These are phyloP conservation scores for Berkeleyomyces basicola DNA, from an alignment of 2,329 filamentous ascomycete species.

Conservation along the genomic window DNA sequence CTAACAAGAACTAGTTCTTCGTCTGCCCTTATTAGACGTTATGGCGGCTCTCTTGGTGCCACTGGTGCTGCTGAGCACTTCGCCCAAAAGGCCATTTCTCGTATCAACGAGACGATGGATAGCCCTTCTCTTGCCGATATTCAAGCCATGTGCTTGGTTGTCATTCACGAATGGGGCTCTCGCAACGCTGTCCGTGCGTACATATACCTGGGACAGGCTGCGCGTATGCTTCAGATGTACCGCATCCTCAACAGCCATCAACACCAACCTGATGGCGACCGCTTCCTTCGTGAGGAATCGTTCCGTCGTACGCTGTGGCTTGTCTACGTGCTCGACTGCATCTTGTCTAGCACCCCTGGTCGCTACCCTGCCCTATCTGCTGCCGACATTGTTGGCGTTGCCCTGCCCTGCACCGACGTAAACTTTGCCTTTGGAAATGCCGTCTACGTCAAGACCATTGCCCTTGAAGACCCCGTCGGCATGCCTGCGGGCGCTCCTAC, in stretches of 20 bases:
- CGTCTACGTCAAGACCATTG: slow-evolving; percentile 40
- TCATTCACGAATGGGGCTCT: slow-evolving; percentile 47
- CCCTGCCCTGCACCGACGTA: slow-evolving; percentile 43
- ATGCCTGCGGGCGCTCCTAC: slow-evolving; percentile 24
- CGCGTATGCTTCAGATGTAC: slow-evolving; percentile 50
- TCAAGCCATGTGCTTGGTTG: slow-evolving; percentile 42
- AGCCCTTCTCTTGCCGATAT: slow-evolving; percentile 44
- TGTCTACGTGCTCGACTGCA: slow-evolving; percentile 46
- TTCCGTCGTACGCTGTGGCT: slow-evolving; percentile 46
- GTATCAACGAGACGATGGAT: slow-evolving; percentile 41
- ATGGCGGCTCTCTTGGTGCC: slow-evolving; percentile 34
- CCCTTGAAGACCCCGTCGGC: slow-evolving; percentile 24
- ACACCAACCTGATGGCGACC: slow-evolving; percentile 33
- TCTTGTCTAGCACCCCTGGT: slow-evolving; percentile 44
- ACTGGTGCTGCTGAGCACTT: slow-evolving; percentile 42
- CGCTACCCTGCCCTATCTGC: slow-evolving; percentile 39
- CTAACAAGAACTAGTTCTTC: slow-evolving; percentile 30
- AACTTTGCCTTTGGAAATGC: slow-evolving; percentile 47
- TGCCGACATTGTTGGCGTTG: slow-evolving; percentile 37
- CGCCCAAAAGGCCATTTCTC: slow-evolving; percentile 37
- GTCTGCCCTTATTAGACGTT: slow-evolving; percentile 38
- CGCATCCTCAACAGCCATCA: slow-evolving; percentile 41
- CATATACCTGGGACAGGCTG: slow-evolving; percentile 44
- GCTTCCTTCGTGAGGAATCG: slow-evolving; percentile 44
- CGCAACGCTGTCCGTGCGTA: slow-evolving; percentile 45